Base-by-base conservation (phyloP, 2,329 filamentous ascomycete genomes). In the Fusarium metavorans region DNA sequence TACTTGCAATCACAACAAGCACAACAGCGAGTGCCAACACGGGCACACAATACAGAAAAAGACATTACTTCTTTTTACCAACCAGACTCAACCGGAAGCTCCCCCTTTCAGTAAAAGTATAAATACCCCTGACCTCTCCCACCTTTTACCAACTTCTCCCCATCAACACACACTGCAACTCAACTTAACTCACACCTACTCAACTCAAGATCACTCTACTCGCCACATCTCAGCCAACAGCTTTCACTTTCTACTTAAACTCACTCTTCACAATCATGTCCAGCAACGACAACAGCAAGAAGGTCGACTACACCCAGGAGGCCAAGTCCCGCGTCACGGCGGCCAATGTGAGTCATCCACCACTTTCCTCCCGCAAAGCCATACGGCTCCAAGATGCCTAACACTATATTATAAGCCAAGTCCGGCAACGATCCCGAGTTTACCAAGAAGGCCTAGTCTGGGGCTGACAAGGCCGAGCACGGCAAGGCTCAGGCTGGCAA, bases 241-340 rank as follows among this genome's bases (percentile, higher is more conserved):
- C 34, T 43, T 41, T 13, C 16, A 25, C 10, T 23, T 6, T 10
- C 16, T 34, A 13, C 18, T 18, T 6, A 20, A 23, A 20, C 23
- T 18, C 18, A 13, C 18, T 30, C 16, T 60, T 27, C 32, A 68
- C 9, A 23, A 74, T 5, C n/a, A 74, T 76, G 64, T 66, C 74
- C 25, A 27, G 30, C 4, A 23, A 35, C 20, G 23, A 35, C 10
- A 37, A 64, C n/a, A 13, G 45, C 20, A 45, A 45, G 16, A 30
- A 35, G 27, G 34, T 27, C 34, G 34, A n/a, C 6, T 56, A 58
- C 59, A 65, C 62, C 43, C 34, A 76, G 37, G 63, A 70, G 20
- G 73, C 45, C 25, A 66, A 63, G 23, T 43, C 32, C 10, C 60
- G 73, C 32, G 66, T 76, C 45, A 35, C 57, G 35, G 13, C 61